These are phyloP conservation scores for Wickerhamiella sorbophila DNA, from an alignment of 805 yeast species.

Conservation along the genomic window DNA sequence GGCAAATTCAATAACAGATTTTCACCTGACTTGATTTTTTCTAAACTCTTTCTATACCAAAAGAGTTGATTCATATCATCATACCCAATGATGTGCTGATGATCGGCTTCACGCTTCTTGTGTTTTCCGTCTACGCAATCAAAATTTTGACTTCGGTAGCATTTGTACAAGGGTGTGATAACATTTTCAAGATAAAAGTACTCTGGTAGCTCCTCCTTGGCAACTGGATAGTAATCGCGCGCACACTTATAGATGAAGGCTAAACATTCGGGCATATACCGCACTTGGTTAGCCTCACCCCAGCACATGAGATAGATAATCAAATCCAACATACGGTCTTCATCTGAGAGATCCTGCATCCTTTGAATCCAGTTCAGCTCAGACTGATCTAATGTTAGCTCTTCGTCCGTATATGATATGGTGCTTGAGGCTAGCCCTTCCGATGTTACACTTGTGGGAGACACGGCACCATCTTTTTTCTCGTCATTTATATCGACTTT, in stretches of 20 bases:
- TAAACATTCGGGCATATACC: slow-evolving; percentile 82
- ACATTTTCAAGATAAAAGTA: slow-evolving; percentile 38
- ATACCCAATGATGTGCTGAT: slow-evolving; percentile 60
- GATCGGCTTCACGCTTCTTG: slow-evolving; percentile 44
- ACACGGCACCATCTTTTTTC: not conserved
- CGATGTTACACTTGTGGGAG: not conserved
- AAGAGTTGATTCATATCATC: slow-evolving; percentile 83
- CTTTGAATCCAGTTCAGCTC: slow-evolving; percentile 27
- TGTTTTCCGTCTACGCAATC: slow-evolving; percentile 30
- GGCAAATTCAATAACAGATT: slow-evolving; percentile 41
- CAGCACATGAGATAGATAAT: slow-evolving; percentile 61
- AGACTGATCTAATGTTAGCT: not conserved
- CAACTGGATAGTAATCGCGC: slow-evolving; percentile 43
- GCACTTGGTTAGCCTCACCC: slow-evolving; percentile 80
- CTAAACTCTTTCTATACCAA: slow-evolving; percentile 66
- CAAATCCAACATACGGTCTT: slow-evolving; percentile 47
- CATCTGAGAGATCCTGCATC: slow-evolving; percentile 36
- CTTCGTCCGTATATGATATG: not conserved
- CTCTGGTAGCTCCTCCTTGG: slow-evolving; percentile 23
- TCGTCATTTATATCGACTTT: not conserved
- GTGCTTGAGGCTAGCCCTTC: not conserved
- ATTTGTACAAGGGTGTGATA: slow-evolving; percentile 61
- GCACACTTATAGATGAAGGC: slow-evolving; percentile 79
- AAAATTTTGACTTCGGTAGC: slow-evolving; percentile 41
- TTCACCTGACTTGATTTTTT: slow-evolving; percentile 35